Evolutionary conservation across 2,329 filamentous ascomycete species (phyloP), one percentile per base, ranked within the genome.

Genomic region (Dactylella cylindrospora): DNA sequence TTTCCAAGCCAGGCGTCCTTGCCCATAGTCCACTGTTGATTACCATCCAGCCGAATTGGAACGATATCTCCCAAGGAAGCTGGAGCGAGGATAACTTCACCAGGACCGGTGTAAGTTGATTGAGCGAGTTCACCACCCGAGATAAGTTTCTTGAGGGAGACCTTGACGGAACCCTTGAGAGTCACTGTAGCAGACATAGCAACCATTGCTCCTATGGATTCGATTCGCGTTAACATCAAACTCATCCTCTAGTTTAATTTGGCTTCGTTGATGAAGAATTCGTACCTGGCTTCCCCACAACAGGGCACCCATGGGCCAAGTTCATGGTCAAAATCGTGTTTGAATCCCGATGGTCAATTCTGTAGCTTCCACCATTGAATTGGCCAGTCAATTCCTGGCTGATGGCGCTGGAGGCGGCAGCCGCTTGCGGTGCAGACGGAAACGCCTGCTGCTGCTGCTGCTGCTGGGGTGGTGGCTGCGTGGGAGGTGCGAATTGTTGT

Each of bases 341-440:
- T 57, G 83, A 85, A 72, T 96, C 90, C 17, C 93, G 80, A 71
- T 98, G 93, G 70, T 88, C 93, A 71, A 97, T 90, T 35, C 93
- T 81, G 72, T 91, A 98, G 70, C 87, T 91, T 9, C 93, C 93
- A 12, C 93, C 93, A 71, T 97, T 97, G 77, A 97, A 98, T 0
- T 86, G 93, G n/a, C 93, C 93, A 1, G 95, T 82, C 68, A 95
- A 90, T 72, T 97, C 93, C 23, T 82, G 71, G 67, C 50, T 70
- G 64, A 57, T 70, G 62, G 25, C 71, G 10, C 49, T 38, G 12
- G 44, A 44, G 9, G 22, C 31, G 10, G 36, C 25, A 3, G 69
- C 29, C 69, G 70, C 13, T 69, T 71, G 13, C 71, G 70, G 13
- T 70, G 72, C 13, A 69, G 69, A 49, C 5, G 41, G 55, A 5